Conservation (phyloP, 2,329 filamentous ascomycete genomes). For the Teratosphaeria zuluensis region DNA sequence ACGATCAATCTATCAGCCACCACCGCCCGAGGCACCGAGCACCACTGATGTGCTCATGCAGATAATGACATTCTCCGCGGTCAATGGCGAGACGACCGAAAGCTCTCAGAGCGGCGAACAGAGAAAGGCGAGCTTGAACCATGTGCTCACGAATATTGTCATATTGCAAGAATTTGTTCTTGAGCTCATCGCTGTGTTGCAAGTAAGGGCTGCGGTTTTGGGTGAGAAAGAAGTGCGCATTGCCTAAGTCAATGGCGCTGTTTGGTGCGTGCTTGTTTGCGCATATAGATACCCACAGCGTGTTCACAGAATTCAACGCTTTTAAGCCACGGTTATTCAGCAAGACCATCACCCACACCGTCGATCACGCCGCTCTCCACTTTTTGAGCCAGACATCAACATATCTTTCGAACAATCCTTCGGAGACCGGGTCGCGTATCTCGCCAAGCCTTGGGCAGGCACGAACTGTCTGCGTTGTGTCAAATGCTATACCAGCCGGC, state of each 20-base stretch:
- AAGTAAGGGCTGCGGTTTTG: slow-evolving; percentile 39
- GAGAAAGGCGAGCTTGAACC: slow-evolving; percentile 35
- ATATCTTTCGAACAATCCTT: slow-evolving; percentile 15
- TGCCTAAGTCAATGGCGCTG: not conserved
- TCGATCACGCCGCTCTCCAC: slow-evolving; percentile 5
- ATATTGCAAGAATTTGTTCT: slow-evolving; percentile 42
- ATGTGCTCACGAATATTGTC: slow-evolving; percentile 42
- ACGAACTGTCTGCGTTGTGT: slow-evolving; percentile 9
- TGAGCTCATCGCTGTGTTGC: slow-evolving; percentile 39
- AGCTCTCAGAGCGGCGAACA: slow-evolving; percentile 12
- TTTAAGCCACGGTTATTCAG: not conserved
- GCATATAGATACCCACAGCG: not conserved
- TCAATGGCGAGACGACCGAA: not conserved
- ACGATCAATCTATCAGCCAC: slow-evolving; percentile 22
- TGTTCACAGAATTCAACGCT: not conserved
- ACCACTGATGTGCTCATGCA: slow-evolving; percentile 27
- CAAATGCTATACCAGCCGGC: slow-evolving; percentile 4
- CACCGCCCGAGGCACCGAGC: slow-evolving; percentile 24
- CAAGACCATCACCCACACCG: not conserved
- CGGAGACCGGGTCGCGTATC: slow-evolving; percentile 10
- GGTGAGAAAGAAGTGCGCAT: slow-evolving; percentile 30
- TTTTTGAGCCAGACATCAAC: slow-evolving; percentile 12
- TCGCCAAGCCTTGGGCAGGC: slow-evolving; percentile 8
- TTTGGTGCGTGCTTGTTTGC: not conserved
- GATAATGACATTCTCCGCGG: slow-evolving; percentile 14